Evolutionary conservation across 257 asterid genomes (phyloP), one percentile per base, ranked within the genome.

Genomic region (Fraxinus americana): DNA sequence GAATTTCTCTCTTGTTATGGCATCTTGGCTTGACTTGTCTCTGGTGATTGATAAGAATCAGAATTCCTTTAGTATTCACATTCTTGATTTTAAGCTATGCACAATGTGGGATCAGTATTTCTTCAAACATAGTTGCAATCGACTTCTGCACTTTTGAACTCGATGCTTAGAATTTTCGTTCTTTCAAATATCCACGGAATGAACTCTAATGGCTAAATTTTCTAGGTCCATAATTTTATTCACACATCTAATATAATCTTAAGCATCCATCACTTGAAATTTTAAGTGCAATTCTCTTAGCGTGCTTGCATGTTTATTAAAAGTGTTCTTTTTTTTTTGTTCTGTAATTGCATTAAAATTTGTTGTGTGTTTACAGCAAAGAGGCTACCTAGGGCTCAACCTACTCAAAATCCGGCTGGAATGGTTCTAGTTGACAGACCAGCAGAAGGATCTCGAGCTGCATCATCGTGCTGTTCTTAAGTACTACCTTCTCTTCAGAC

Each of bases 341-440:
- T 43, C 4, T 43, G 75, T 11, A 14, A 39, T 8, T 43, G 50
- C 16, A 0, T 43, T 43, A 43, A 43, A 43, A 2, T 43, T 43
- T 43, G 50, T 11, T 32, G 11, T 67, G 57, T 83, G 63, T 72
- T 65, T 76, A 77, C 92, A 92, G 97, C 97, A 13, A 90, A 89
- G 84, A 90, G 84, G 84, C 83, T 92, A 76, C 94, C 94, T 69
- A 86, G 89, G 81, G 94, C 95, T 84, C 96, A 91, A 79, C 84
- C 97, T 48, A 70, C 90, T 75, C 92, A 85, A 82, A 92, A 85
- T 79, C 87, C 94, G 25, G 80, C 97, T 7, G 97, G 97, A 74
- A 88, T 92, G 97, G 91, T 91, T 79, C 88, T 91, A 52, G 94
- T 81, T 9, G 93, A 91, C 80, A 90, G 95, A 83, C 91, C 92